A percentile compares a stretch with the other conserved stretches of the same genome.
These are phyloP conservation scores for Bidens hawaiensis DNA, from an alignment of 140 eudicot genomes.

Conservation along the genomic window DNA sequence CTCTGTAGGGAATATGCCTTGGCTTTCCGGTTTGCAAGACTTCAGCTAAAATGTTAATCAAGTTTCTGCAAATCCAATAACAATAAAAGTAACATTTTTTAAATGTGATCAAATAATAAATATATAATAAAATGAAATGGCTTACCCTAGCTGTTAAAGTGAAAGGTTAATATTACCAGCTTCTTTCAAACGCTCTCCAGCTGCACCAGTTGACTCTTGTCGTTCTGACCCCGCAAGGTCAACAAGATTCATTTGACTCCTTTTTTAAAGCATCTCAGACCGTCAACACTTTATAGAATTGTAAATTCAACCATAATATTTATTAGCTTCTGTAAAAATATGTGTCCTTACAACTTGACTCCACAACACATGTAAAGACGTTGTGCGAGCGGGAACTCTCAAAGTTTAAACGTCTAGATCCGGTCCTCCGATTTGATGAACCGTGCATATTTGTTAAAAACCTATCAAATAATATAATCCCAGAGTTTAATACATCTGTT, in stretches of 20 bases:
- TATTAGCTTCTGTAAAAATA: background rate
- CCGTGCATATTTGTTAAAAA: conserved; percentile 46
- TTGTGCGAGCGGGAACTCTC: too few relatives aligned
- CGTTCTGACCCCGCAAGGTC: too few relatives aligned
- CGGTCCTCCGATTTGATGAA: conserved; percentile 71
- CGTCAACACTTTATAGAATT: conserved; percentile 64
- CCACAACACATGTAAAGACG: conserved; percentile 99
- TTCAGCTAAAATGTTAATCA: too few relatives aligned
- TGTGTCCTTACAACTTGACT: conserved; percentile 80
- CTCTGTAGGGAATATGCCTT: too few relatives aligned
- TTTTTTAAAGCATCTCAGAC: conserved; percentile 74
- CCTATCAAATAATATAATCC: background rate
- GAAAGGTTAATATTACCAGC: conserved; percentile 97
- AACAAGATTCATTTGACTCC: conserved; percentile 82
- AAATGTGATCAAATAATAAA: background rate
- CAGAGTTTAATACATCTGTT: background rate
- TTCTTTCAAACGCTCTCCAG: conserved; percentile 96
- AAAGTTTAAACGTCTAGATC: conserved; percentile 74
- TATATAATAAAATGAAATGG: conserved; percentile 9
- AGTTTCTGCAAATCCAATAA: too few relatives aligned
- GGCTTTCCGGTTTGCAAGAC: too few relatives aligned
- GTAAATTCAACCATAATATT: background rate
- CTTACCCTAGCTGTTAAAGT: conserved; percentile 96
- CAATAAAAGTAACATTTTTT: too few relatives aligned
- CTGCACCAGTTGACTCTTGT: conserved; percentile 95